Evolutionary conservation across 2,329 filamentous ascomycete species (phyloP).

Genomic region (Penicillium thymicola): DNA sequence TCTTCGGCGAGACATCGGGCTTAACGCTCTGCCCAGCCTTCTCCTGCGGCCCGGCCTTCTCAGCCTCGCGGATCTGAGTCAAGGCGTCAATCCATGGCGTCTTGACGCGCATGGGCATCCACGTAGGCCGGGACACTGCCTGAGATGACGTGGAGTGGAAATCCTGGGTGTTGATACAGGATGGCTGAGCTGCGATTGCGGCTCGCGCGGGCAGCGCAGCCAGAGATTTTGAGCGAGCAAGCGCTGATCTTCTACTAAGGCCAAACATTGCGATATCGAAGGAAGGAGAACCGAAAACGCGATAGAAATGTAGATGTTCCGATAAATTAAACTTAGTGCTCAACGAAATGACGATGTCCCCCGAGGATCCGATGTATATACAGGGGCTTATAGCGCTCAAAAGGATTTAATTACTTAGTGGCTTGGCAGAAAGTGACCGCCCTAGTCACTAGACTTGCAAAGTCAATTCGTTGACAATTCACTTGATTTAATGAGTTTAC

Average conservation of each 20-base stretch:
- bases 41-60: slow-evolving; percentile 23
- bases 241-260: slow-evolving; percentile 19
- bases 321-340: not conserved
- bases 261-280: slow-evolving; percentile 12
- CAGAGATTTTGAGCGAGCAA: slow-evolving; percentile 22
- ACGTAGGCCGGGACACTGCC: slow-evolving; percentile 32
- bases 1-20: slow-evolving; percentile 61
- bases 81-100: slow-evolving; percentile 69
- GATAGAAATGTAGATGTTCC: not conserved
- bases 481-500: not conserved
- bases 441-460: not conserved
- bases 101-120: slow-evolving; percentile 57
- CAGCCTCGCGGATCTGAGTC: slow-evolving; percentile 49
- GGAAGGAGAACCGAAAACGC: not conserved
- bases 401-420: not conserved
- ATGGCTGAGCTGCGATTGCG: slow-evolving; percentile 8
- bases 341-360: slow-evolving; percentile 14
- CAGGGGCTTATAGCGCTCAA: not conserved
- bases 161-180: slow-evolving; percentile 12
- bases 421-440: not conserved
- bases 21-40: slow-evolving; percentile 35
- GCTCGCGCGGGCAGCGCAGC: slow-evolving; percentile 12
- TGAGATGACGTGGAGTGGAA: slow-evolving; percentile 31
- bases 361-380: slow-evolving; percentile 5
- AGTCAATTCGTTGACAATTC: not conserved